Conservation (phyloP, 345 rosid species). For the Rhodomyrtus tomentosa region DNA sequence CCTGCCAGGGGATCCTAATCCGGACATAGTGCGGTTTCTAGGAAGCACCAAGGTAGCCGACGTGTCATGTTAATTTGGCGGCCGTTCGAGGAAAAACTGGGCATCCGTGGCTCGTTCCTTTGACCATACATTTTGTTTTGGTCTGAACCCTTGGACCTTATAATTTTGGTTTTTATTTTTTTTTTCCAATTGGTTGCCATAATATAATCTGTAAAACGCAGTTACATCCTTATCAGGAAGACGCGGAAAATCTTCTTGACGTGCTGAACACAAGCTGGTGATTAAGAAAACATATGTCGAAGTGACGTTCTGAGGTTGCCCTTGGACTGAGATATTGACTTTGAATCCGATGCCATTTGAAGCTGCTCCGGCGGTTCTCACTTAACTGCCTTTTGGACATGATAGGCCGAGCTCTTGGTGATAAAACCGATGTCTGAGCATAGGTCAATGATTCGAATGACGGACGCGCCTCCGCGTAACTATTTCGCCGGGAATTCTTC, state of each 20-base stretch:
- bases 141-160: background rate
- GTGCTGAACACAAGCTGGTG: background rate
- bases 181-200: background rate
- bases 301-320: background rate
- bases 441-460: background rate
- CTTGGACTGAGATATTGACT: background rate
- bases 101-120: background rate
- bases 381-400: background rate
- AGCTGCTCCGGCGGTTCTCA: background rate
- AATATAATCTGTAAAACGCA: background rate
- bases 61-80: background rate
- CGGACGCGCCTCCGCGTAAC: background rate
- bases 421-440: background rate
- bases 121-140: background rate
- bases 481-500: background rate
- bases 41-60: background rate
- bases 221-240: background rate
- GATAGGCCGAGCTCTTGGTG: background rate
- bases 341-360: background rate
- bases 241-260: background rate
- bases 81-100: background rate
- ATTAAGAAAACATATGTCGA: background rate
- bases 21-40: background rate
- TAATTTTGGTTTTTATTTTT: background rate
- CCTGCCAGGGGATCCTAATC: too few species aligned